Percentiles rank a stretch among this genome's conserved stretches.
phyloP scores from a whole-genome alignment of 1,284 basidiomycete species.

The Tranzscheliella williamsii region DNA sequence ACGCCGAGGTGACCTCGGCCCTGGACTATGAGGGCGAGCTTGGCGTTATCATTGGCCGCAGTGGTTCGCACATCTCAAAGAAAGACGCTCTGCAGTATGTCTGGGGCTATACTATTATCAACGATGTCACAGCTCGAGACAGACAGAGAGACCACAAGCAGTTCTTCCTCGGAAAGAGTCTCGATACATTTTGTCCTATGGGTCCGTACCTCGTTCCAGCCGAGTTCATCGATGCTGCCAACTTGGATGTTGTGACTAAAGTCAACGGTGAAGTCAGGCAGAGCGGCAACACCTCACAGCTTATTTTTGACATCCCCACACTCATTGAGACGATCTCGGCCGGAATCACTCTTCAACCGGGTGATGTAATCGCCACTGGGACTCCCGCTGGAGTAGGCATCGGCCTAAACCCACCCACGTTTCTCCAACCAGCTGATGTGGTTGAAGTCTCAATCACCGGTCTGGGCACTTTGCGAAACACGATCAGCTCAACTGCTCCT shows the following conservation, averaged over 20 bases:
- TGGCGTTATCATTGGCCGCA: conserved; percentile 3
- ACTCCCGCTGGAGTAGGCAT: conserved; percentile 5
- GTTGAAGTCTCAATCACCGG: conserved; percentile 3
- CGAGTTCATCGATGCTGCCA: neutral
- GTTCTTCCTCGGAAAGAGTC: conserved; percentile 4
- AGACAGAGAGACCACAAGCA: conserved; percentile 6
- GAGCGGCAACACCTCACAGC: conserved; percentile 3
- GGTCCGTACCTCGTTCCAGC: conserved; percentile 3
- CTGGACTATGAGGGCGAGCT: conserved; percentile 6
- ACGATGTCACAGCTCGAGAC: conserved; percentile 5
- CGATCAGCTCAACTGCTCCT: neutral
- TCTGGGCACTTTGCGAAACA: conserved; percentile 2
- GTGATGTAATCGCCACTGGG: conserved; percentile 1
- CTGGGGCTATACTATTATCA: conserved; percentile 6
- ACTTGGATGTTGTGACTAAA: conserved; percentile 1
- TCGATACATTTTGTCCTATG: conserved; percentile 5
- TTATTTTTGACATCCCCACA: conserved; percentile 5
- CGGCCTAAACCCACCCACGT: conserved; percentile 1
- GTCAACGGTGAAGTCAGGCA: conserved; percentile 3
- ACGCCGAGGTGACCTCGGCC: neutral
- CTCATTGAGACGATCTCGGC: conserved; percentile 5
- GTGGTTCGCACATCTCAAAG: conserved; percentile 1
- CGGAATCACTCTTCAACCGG: conserved; percentile 4
- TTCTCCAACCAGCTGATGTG: conserved; percentile 3
- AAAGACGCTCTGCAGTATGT: conserved; percentile 2